Percentiles rank a stretch among this genome's conserved stretches.
phyloP scores from a whole-genome alignment of 1,284 basidiomycete species.

The Pyrrhoderma noxium region DNA sequence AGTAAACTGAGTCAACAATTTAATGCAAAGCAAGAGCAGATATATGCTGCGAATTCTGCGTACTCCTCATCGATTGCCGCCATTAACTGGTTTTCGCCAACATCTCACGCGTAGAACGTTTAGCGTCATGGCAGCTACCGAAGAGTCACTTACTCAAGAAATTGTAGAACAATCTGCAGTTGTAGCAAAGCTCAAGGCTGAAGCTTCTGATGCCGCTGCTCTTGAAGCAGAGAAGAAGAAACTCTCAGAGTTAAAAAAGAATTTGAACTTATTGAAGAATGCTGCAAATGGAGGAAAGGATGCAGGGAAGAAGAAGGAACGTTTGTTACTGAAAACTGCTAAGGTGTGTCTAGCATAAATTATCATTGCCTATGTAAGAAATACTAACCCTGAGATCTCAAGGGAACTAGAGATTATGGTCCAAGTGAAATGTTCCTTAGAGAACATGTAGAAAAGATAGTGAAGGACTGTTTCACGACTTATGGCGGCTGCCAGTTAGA shows the following conservation, averaged over 20 bases:
- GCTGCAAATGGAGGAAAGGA: conserved; percentile 29
- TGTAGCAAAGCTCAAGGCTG: conserved; percentile 53
- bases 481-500: conserved; percentile 93
- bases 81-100: not conserved
- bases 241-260: conserved; percentile 61
- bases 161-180: conserved; percentile 46
- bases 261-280: conserved; percentile 40
- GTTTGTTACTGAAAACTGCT: conserved; percentile 72
- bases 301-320: conserved; percentile 51
- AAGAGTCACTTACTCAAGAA: conserved; percentile 28
- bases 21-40: not conserved
- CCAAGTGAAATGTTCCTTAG: conserved; percentile 92
- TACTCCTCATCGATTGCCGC: conserved; percentile 13
- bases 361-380: conserved; percentile 5
- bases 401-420: conserved; percentile 96
- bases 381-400: conserved; percentile 19
- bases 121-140: conserved; percentile 7
- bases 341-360: conserved; percentile 46
- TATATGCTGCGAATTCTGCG: conserved; percentile 15
- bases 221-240: conserved; percentile 63
- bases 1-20: conserved; percentile 11
- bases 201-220: conserved; percentile 35
- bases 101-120: not conserved
- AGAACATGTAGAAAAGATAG: conserved; percentile 83
- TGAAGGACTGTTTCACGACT: conserved; percentile 83